These are phyloP conservation scores for Capronia epimyces DNA, from an alignment of 2,329 filamentous ascomycete species.

Conservation along the genomic window DNA sequence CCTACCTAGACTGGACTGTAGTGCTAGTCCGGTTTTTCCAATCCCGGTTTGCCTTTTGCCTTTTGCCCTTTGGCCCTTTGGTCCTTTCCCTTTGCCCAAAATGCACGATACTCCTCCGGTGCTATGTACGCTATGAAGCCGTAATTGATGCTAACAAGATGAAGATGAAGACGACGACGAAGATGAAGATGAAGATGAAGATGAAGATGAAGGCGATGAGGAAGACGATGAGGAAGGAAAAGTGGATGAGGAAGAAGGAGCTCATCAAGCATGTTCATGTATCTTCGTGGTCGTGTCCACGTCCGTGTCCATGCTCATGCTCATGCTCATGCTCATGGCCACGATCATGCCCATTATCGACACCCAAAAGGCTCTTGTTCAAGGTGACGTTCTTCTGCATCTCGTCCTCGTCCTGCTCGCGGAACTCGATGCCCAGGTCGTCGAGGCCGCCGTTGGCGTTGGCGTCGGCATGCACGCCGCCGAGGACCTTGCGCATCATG, in stretches of 20 bases:
- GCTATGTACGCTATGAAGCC: too few relatives aligned
- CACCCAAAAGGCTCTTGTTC: constrained; percentile 9
- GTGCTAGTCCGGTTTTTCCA: too few relatives aligned
- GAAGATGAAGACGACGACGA: neutral
- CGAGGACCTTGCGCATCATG: constrained; percentile 19
- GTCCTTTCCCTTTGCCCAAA: too few relatives aligned
- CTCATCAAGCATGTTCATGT: too few relatives aligned
- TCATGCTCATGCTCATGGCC: neutral
- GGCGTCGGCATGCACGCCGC: constrained; percentile 1
- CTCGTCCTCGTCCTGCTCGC: constrained; percentile 19
- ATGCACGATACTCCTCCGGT: too few relatives aligned
- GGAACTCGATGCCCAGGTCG: constrained; percentile 22
- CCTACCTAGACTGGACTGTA: too few relatives aligned
- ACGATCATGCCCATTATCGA: neutral
- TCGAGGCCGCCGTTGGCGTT: constrained; percentile 8
- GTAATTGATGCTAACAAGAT: too few relatives aligned
- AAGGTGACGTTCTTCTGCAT: constrained; percentile 15
- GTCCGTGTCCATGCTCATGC: too few relatives aligned
- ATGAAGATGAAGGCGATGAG: neutral
- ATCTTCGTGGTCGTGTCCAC: too few relatives aligned
- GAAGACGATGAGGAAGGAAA: neutral
- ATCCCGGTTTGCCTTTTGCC: too few relatives aligned
- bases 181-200: neutral
- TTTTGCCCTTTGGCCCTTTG: too few relatives aligned
- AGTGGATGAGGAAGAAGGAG: neutral